phyloP scores from a whole-genome alignment of 1,284 basidiomycete species.

The Kwoniella shivajii region DNA sequence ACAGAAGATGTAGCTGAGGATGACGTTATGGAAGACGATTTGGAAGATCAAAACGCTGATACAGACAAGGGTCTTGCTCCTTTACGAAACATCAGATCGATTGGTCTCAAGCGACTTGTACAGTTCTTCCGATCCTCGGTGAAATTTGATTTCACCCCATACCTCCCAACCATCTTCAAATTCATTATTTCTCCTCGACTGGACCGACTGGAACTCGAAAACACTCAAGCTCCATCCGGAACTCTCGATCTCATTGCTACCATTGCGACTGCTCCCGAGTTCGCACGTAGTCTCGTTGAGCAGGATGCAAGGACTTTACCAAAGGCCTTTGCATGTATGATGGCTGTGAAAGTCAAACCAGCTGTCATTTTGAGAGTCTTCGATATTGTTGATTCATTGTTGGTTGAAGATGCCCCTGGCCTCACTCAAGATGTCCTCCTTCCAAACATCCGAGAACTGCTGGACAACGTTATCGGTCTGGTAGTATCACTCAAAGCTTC shows the following conservation, averaged over 20 bases:
- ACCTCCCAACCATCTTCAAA: conserved; percentile 68
- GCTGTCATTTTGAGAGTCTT: conserved; percentile 77
- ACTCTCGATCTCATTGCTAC: conserved; percentile 82
- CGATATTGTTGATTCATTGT: conserved; percentile 78
- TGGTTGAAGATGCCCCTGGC: conserved; percentile 57
- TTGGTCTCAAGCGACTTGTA: conserved; percentile 80
- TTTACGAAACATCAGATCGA: conserved; percentile 70
- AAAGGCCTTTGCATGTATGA: conserved; percentile 77
- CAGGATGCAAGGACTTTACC: conserved; percentile 72
- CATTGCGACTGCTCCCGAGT: conserved; percentile 69
- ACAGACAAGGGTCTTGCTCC: conserved; percentile 54
- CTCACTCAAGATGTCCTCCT: conserved; percentile 60
- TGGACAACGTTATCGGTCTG: conserved; percentile 72
- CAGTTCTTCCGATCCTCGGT: conserved; percentile 80
- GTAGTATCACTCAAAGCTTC: conserved; percentile 61
- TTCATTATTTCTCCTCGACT: conserved; percentile 82
- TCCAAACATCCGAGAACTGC: conserved; percentile 74
- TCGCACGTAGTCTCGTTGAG: conserved; percentile 66
- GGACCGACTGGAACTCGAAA: conserved; percentile 73
- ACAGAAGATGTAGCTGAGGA: conserved; percentile 50
- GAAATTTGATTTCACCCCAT: conserved; percentile 75
- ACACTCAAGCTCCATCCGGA: conserved; percentile 88
- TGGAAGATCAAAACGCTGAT: conserved; percentile 45
- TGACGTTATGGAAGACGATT: conserved; percentile 45
- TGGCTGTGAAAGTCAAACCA: conserved; percentile 83